These are phyloP conservation scores for Tagetes erecta DNA, from an alignment of 129 eudicot genomes.

Conservation along the genomic window DNA sequence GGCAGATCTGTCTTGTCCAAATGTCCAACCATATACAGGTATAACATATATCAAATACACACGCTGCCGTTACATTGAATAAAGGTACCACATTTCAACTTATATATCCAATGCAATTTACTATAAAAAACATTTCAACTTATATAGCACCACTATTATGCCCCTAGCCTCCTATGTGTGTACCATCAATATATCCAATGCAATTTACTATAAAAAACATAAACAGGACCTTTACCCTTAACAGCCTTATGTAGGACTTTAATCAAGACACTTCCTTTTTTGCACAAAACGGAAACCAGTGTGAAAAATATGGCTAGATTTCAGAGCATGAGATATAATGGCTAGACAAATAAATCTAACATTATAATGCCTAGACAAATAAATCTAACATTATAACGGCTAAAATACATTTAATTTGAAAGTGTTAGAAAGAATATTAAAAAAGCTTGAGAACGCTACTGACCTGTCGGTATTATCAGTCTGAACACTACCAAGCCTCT, in stretches of 20 bases:
- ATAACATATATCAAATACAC: background rate
- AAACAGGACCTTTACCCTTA: slow-evolving; percentile 2
- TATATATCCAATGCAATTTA: background rate
- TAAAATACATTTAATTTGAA: background rate
- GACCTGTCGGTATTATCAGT: slow-evolving; percentile 93
- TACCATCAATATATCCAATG: background rate
- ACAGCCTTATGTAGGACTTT: background rate
- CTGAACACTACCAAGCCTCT: slow-evolving; percentile 97
- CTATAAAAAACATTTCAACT: background rate
- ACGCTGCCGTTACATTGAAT: background rate
- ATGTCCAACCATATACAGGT: too few relatives aligned
- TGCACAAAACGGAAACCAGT: background rate
- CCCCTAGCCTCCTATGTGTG: background rate
- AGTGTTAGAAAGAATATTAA: background rate
- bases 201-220: background rate
- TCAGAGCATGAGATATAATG: background rate
- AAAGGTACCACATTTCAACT: background rate
- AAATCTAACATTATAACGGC: background rate
- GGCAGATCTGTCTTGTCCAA: too few relatives aligned
- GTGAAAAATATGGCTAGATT: background rate
- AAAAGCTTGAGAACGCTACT: slow-evolving; percentile 14
- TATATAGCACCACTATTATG: background rate
- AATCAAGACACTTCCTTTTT: background rate
- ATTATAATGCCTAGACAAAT: background rate
- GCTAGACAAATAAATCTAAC: background rate